A percentile compares a stretch with the other conserved stretches of the same genome.
Conservation (phyloP, 2,329 filamentous ascomycete genomes). For the Ampelomyces quisqualis region DNA sequence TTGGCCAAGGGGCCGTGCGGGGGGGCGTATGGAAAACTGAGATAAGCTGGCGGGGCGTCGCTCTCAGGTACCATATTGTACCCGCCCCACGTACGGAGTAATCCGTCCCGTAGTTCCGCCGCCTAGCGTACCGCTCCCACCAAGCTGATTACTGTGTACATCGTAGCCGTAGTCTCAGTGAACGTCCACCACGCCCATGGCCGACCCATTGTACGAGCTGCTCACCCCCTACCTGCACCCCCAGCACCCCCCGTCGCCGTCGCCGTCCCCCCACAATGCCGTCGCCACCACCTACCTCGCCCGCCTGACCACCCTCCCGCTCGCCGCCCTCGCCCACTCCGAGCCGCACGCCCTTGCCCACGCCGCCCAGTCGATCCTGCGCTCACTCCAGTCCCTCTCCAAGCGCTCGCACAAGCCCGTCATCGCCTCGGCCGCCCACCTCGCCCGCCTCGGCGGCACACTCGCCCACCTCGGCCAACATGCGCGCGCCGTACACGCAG, state of each 20-base stretch:
- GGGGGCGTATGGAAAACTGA: no score
- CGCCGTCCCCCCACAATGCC: constrained; percentile 50
- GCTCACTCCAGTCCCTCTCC: constrained; percentile 82
- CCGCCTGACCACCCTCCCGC: constrained; percentile 72
- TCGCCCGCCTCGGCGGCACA: constrained; percentile 69
- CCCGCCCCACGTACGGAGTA: no score
- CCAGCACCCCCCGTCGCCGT: constrained; percentile 41
- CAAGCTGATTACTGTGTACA: no score
- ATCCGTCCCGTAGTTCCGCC: no score
- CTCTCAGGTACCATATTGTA: no score
- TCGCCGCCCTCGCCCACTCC: constrained; percentile 68
- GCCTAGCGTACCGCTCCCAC: no score
- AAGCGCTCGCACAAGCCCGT: constrained; percentile 86
- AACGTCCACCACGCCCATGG: constrained; percentile 13
- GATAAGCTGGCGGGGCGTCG: no score
- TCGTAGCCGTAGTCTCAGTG: no score
- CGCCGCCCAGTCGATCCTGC: constrained; percentile 73
- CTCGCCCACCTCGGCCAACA: constrained; percentile 70
- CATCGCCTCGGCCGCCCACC: constrained; percentile 75
- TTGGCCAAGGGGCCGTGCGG: no score
- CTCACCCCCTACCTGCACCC: constrained; percentile 62
- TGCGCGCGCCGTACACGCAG: constrained; percentile 65
- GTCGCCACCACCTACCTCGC: constrained; percentile 70
- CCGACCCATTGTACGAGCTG: constrained; percentile 72
- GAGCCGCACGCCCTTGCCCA: constrained; percentile 82